Conservation (phyloP, 139 green algal genomes). For the Astrephomene gubernaculifera region DNA sequence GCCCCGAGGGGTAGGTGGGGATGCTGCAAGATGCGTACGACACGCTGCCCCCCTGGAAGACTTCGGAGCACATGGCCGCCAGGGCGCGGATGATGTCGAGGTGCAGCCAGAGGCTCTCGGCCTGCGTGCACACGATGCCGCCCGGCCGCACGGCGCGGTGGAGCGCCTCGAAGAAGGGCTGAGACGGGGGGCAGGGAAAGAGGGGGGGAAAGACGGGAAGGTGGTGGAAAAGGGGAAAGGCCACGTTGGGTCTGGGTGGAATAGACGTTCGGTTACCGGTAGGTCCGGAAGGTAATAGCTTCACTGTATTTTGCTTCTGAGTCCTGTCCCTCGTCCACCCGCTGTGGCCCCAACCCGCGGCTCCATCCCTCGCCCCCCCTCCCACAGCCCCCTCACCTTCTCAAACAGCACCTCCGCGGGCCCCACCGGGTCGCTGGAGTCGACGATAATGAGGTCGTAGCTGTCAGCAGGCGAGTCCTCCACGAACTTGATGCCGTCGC, state of each 20-base stretch:
- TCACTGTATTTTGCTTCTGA: too few relatives aligned
- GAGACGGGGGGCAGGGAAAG: conserved; percentile 14
- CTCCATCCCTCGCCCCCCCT: background rate
- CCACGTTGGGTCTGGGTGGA: too few relatives aligned
- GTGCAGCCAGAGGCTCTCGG: conserved; percentile 95
- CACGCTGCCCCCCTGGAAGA: conserved; percentile 90
- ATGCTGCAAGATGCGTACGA: conserved; percentile 97
- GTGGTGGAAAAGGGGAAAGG: too few relatives aligned
- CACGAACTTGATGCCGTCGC: conserved; percentile 96
- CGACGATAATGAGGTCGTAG: conserved; percentile 99
- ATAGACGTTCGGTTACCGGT: too few relatives aligned
- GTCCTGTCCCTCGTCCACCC: too few relatives aligned
- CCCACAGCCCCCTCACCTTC: conserved; percentile 63
- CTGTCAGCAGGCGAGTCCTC: conserved; percentile 73
- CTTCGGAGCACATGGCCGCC: conserved; percentile 85
- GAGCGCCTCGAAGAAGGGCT: conserved; percentile 97
- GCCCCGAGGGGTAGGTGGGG: conserved; percentile 91
- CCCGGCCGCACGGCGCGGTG: conserved; percentile 91
- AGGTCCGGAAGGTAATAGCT: too few relatives aligned
- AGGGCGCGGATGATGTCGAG: conserved; percentile 95
- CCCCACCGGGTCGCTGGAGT: conserved; percentile 97
- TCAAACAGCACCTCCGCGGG: conserved; percentile 95
- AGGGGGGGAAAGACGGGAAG: background rate
- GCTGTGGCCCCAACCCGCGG: too few relatives aligned
- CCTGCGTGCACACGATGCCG: conserved; percentile 95